Conservation (phyloP, 208 protist genomes). For the Acanthamoeba royreba region DNA sequence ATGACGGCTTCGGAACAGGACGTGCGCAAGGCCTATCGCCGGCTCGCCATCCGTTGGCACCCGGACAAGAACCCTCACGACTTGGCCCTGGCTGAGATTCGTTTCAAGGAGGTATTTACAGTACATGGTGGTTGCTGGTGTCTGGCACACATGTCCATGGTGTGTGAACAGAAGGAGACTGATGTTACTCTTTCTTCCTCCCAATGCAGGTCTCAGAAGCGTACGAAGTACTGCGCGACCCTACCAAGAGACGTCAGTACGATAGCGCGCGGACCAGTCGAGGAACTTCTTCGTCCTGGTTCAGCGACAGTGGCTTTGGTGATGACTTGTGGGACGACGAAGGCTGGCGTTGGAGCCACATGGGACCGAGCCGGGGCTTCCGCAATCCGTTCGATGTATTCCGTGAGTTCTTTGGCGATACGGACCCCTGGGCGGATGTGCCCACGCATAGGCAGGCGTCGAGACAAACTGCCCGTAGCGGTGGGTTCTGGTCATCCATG, state of each 20-base stretch:
- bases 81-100: slow-evolving; percentile 26
- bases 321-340: not conserved
- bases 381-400: slow-evolving; percentile 1
- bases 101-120: slow-evolving; percentile 65
- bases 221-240: not conserved
- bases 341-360: not conserved
- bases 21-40: slow-evolving; percentile 67
- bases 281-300: not conserved
- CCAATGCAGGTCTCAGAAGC: not conserved
- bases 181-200: not conserved
- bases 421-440: not conserved
- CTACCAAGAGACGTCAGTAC: not conserved
- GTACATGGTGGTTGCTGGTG: too few relatives aligned
- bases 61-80: slow-evolving; percentile 62
- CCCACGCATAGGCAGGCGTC: not conserved
- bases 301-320: not conserved
- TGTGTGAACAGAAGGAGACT: too few relatives aligned
- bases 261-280: not conserved
- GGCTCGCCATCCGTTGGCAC: slow-evolving; percentile 51
- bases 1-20: slow-evolving; percentile 37
- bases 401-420: not conserved
- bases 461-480: not conserved
- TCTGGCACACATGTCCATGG: not conserved
- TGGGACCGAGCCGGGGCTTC: not conserved
- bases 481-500: not conserved